Base-by-base conservation (phyloP, 345 rosid genomes). In the Limnanthes douglasii region DNA sequence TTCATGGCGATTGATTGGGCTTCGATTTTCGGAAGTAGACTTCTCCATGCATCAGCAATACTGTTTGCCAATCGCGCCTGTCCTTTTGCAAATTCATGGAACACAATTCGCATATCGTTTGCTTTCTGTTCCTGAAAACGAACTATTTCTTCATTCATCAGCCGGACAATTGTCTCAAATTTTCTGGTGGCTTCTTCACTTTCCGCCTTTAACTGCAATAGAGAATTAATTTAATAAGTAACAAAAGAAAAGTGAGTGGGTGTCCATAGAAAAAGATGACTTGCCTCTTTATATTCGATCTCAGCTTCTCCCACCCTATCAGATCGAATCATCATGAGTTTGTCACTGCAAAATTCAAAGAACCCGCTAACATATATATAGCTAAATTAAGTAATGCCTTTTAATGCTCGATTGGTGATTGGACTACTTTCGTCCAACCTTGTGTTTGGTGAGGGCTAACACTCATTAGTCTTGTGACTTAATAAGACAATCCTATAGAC, bases 21-120 rank as follows among this genome's bases (percentile, higher is more conserved):
- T 65, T 90, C 98, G 10, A 84, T 84, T 61, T 78, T 90, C 8
- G 94, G 94, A 46, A 90, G 94, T 53, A 90, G 96, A 58, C 86
- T 58, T 66, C 94, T 67, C 98, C 98, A 90, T 2, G 96, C 88
- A 50, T 81, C 98, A 0, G 96, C 96, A 3, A 80, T 48, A 34
- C 61, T 61, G 39, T 50, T 85, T 5, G 98, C 96, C 51, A 90
- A 60, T 7, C 74, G 93, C 9, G 93, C 80, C 64, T 90, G 98
- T 43, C 98, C 98, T 59, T 68, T 73, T 0, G 96, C 88, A 57
- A 90, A 85, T 48, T 85, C 81, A 31, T 90, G 94, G 62, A 85
- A 90, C 2, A 83, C 96, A 0, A 78, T 53, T 33, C 94, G 88
- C 78, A 84, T 80, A 26, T 90, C 98, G 41, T 42, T 38, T 1